phyloP scores from a whole-genome alignment of 2,329 filamentous ascomycete genomes.

The Trichoderma simmonsii region DNA sequence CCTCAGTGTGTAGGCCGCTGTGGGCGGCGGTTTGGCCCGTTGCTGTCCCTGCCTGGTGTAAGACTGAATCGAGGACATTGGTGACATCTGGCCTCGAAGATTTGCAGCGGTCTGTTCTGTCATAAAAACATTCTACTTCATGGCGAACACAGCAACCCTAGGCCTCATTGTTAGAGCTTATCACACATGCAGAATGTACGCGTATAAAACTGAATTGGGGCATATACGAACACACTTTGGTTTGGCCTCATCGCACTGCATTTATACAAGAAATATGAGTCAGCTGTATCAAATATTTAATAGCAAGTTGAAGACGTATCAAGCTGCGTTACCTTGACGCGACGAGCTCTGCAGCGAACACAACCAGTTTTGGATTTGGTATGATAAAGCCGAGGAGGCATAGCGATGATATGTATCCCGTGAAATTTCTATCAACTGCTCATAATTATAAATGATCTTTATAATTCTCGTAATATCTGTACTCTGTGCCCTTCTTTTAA shows the following conservation, averaged over 20 bases:
- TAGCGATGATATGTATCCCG: neutral
- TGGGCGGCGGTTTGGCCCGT: neutral
- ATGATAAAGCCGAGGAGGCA: neutral
- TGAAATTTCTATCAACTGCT: neutral
- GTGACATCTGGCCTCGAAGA: neutral
- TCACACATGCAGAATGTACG: neutral
- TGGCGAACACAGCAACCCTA: neutral
- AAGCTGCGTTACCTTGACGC: neutral
- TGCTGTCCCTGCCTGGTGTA: neutral
- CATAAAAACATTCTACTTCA: neutral
- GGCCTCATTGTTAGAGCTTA: neutral
- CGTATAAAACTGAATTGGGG: neutral
- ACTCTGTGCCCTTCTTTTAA: too few species aligned
- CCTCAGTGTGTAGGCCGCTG: neutral
- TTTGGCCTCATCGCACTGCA: neutral
- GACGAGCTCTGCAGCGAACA: neutral
- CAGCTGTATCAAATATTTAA: neutral
- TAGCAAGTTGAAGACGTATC: accelerated
- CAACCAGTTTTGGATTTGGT: neutral
- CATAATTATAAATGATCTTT: accelerated
- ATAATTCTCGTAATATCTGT: neutral
- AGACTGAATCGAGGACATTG: neutral
- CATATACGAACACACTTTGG: neutral
- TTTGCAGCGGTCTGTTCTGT: neutral
- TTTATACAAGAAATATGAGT: neutral